A percentile compares a stretch with the other conserved stretches of the same genome.
phyloP scores from a whole-genome alignment of 1,284 basidiomycete genomes.

The Marasmius tenuissimus region DNA sequence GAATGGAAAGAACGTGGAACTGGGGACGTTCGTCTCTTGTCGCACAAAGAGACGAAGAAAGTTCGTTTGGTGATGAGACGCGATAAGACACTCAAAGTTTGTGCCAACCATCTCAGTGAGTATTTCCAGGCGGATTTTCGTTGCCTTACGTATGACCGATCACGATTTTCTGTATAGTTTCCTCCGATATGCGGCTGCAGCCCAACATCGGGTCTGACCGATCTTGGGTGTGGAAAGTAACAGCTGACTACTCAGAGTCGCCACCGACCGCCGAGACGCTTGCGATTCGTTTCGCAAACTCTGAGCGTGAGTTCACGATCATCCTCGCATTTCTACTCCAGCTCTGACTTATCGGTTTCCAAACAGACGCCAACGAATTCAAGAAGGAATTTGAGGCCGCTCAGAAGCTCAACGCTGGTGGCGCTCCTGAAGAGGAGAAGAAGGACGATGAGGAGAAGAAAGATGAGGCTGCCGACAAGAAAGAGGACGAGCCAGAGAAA shows the following conservation, averaged over 20 bases:
- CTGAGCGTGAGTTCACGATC: constrained; percentile 83
- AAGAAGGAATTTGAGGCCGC: constrained; percentile 87
- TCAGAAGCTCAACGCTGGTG: constrained; percentile 66
- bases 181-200: constrained; percentile 90
- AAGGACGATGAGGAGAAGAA: constrained; percentile 23
- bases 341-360: constrained; percentile 6
- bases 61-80: constrained; percentile 98
- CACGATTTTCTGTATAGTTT: constrained; percentile 52
- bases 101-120: constrained; percentile 96
- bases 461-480: constrained; percentile 31
- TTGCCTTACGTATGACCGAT: constrained; percentile 3
- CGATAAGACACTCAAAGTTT: constrained; percentile 99
- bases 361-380: constrained; percentile 82
- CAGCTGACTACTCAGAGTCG: constrained; percentile 91
- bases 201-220: constrained; percentile 99
- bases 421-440: constrained; percentile 27
- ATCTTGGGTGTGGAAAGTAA: constrained; percentile 99
- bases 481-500: constrained; percentile 25
- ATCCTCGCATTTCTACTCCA: constrained; percentile 9
- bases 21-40: constrained; percentile 86
- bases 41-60: constrained; percentile 90
- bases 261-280: constrained; percentile 92
- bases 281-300: constrained; percentile 97
- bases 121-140: constrained; percentile 19
- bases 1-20: constrained; percentile 99